A percentile compares a stretch with the other conserved stretches of the same genome.
phyloP scores from a whole-genome alignment of 805 yeast species.

The Candida argentea region DNA sequence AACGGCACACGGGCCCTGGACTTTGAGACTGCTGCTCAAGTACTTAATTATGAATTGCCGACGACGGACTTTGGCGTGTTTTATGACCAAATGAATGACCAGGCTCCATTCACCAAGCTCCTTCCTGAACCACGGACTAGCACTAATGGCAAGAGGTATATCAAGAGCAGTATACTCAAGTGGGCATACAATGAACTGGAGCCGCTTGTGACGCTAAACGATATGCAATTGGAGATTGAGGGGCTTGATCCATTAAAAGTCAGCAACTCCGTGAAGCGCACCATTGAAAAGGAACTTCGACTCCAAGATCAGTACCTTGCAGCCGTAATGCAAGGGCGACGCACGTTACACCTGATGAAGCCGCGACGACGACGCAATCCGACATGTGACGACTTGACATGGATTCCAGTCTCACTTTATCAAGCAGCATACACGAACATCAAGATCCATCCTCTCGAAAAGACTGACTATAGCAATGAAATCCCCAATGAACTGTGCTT shows the following conservation, averaged over 20 bases:
- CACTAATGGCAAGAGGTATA: neutral
- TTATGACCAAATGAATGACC: too few species aligned
- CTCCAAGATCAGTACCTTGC: slow-evolving; percentile 7
- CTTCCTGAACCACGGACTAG: neutral
- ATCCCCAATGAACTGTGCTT: slow-evolving; percentile 25
- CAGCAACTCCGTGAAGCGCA: slow-evolving; percentile 7
- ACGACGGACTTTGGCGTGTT: too few species aligned
- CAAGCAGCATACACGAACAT: slow-evolving; percentile 21
- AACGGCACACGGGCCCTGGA: too few species aligned
- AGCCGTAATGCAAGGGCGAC: neutral
- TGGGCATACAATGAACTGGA: slow-evolving; percentile 2
- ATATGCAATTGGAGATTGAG: slow-evolving; percentile 1
- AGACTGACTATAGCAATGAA: slow-evolving; percentile 16
- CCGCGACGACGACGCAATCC: slow-evolving; percentile 4
- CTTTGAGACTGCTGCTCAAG: too few species aligned
- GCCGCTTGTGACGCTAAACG: neutral
- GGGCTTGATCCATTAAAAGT: slow-evolving; percentile 5
- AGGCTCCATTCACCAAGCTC: too few species aligned
- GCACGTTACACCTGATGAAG: neutral
- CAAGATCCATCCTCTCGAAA: slow-evolving; percentile 18
- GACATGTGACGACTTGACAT: slow-evolving; percentile 5
- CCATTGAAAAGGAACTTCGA: slow-evolving; percentile 9
- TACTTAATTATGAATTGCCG: too few species aligned
- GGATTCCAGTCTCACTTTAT: slow-evolving; percentile 25
- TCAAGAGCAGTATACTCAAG: slow-evolving; percentile 1